Base-by-base conservation (phyloP, 306 rosid genomes). In the Begonia loranthoides region DNA sequence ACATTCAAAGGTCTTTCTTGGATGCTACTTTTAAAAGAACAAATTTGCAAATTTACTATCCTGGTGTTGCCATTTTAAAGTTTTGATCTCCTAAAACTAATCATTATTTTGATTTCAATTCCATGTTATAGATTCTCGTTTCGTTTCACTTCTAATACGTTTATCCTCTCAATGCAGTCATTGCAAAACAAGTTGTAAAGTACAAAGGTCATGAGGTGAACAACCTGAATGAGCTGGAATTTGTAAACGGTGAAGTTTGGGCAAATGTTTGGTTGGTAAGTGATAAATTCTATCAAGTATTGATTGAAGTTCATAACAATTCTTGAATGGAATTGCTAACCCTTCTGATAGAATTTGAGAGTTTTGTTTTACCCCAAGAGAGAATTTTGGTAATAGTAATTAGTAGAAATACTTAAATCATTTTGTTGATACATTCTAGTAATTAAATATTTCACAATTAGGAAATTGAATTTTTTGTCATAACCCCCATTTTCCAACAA, bases 161-260 rank as follows among this genome's bases (percentile, higher is more conserved):
- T 57, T 53, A 24, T 15, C 33, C 34, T 50, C 61, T 61, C 66
- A 41, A 16, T 76, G 70, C 67, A 89, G 97, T 67, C 61, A 58
- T 63, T 38, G 72, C 72, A 24, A 74, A 76, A 66, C 74, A 73
- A 10, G 52, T 66, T 41, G 78, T 90, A 63, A 70, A 61, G 68
- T 85, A 73, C 66, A 80, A 85, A 43, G 94, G 80, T 39, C 70
- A 71, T 49, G 73, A 85, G 64, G 87, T 85, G 49, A 61, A 75
- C 66, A 75, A 82, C 70, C 85, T 90, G 63, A 82, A 90, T 57
- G 97, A 90, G 71, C 67, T 90, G 67, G 97, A 90, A 69, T 85
- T 71, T 61, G 55, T 90, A 65, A 60, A 85, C 41, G 84, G 84
- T 41, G 94, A 90, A 80, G 73, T 90, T 65, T 90, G 97, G 95